Percentiles rank a stretch among this genome's conserved stretches.
Conservation (phyloP, 2,329 filamentous ascomycete genomes). For the Aureobasidium leucospermi region DNA sequence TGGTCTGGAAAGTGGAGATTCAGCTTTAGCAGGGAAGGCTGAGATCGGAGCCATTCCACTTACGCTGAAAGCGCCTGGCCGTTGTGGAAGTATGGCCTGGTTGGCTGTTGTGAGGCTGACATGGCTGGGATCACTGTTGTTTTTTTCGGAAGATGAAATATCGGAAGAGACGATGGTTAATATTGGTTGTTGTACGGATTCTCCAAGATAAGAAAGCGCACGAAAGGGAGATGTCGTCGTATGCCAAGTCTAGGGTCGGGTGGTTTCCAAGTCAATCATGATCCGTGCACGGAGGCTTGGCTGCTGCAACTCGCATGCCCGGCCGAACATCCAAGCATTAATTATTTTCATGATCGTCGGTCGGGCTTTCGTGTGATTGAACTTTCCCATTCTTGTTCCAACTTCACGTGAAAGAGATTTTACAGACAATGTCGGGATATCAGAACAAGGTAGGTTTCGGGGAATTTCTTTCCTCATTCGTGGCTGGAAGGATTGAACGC, state of each 20-base stretch:
- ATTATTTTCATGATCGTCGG: background rate
- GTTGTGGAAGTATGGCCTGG: constrained; percentile 13
- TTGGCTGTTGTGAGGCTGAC: constrained; percentile 5
- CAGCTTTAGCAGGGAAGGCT: background rate
- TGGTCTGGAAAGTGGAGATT: constrained; percentile 26
- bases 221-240: background rate
- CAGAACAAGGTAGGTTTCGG: background rate
- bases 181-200: no score
- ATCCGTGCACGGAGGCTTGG: background rate
- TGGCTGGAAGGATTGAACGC: background rate
- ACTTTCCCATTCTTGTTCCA: background rate
- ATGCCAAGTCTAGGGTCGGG: background rate
- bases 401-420: constrained; percentile 2
- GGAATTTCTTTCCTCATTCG: background rate
- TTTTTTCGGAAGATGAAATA: background rate
- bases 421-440: constrained; percentile 1
- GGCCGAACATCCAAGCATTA: background rate
- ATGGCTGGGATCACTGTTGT: background rate
- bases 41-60: background rate
- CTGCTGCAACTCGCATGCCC: background rate
- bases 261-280: background rate
- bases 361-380: background rate
- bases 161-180: background rate
- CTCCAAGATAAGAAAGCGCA: background rate
- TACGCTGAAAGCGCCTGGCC: constrained; percentile 14